Conservation (phyloP, 441 rosid species). For the Biscutella laevigata region DNA sequence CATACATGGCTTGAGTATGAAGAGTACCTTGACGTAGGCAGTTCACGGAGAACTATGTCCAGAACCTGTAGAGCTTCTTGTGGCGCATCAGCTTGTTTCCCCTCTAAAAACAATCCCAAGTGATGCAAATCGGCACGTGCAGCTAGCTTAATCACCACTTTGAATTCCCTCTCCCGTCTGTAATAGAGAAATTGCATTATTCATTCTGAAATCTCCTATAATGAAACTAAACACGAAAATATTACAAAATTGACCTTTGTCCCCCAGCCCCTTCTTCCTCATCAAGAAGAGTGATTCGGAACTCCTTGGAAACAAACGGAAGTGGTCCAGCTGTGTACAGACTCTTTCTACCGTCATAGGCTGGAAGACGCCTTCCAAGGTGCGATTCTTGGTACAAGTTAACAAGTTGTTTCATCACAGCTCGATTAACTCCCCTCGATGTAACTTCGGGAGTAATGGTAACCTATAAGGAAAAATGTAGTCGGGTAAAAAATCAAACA, state of each 20-base stretch:
- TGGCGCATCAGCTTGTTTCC: conserved; percentile 87
- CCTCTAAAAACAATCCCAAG: conserved; percentile 73
- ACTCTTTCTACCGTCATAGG: conserved; percentile 88
- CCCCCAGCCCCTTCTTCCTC: conserved; percentile 89
- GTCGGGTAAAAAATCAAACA: conserved; percentile 1
- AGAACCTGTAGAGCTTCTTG: conserved; percentile 96
- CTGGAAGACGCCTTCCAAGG: conserved; percentile 85
- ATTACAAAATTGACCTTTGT: conserved; percentile 39
- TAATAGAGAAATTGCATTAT: conserved; percentile 1
- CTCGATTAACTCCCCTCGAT: conserved; percentile 82
- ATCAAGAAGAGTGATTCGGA: conserved; percentile 57
- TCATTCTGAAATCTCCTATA: not conserved
- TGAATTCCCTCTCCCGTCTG: conserved; percentile 78
- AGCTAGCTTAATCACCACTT: conserved; percentile 70
- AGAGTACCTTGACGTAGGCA: conserved; percentile 64
- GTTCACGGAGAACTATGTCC: conserved; percentile 90
- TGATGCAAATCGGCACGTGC: conserved; percentile 92
- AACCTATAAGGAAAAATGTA: conserved; percentile 39
- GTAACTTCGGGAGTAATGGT: conserved; percentile 76
- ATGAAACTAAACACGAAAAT: not conserved
- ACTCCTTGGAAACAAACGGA: conserved; percentile 71
- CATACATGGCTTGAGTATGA: conserved; percentile 8
- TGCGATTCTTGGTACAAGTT: conserved; percentile 49
- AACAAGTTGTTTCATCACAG: conserved; percentile 71
- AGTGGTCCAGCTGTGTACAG: conserved; percentile 91